Evolutionary conservation across 2,329 filamentous ascomycete species (phyloP).

Genomic region (Ophiognomonia clavigignenti-juglandacearum): DNA sequence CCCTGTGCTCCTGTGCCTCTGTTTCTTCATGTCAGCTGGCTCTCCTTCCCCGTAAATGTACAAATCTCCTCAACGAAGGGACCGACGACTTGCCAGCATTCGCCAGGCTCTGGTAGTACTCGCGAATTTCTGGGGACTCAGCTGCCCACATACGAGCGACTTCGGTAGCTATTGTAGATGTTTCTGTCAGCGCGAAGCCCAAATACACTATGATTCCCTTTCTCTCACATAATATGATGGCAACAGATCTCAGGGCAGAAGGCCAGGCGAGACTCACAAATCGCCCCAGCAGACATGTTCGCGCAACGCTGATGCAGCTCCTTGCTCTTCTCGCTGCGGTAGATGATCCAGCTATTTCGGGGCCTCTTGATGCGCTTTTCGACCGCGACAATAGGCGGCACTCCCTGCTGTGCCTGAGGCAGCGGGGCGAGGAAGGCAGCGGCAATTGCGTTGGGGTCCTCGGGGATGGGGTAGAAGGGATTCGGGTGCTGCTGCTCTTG

Average conservation of each 20-base stretch:
- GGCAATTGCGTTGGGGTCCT: neutral
- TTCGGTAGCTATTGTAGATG: neutral
- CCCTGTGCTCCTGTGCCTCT: neutral
- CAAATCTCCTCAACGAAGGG: too few species aligned
- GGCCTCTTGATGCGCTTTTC: conserved; percentile 15
- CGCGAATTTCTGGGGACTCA: neutral
- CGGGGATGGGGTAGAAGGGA: neutral
- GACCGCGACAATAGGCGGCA: too few species aligned
- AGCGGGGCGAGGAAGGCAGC: neutral
- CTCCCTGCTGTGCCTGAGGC: too few species aligned
- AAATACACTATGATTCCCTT: too few species aligned
- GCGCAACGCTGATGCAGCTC: conserved; percentile 1
- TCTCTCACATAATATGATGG: too few species aligned
- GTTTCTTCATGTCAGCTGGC: too few species aligned
- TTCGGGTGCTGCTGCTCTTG: neutral
- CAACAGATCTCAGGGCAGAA: too few species aligned
- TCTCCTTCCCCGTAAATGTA: too few species aligned
- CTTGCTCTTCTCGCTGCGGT: conserved; percentile 7
- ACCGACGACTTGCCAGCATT: too few species aligned
- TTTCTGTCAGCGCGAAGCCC: too few species aligned
- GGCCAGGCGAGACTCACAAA: conserved; percentile 12
- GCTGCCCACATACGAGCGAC: conserved; percentile 6
- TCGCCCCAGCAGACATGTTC: neutral
- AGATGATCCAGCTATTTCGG: conserved; percentile 21
- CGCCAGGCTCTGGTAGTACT: conserved; percentile 3